phyloP scores from a whole-genome alignment of 345 rosid species.

The Capsella bursapastoris region DNA sequence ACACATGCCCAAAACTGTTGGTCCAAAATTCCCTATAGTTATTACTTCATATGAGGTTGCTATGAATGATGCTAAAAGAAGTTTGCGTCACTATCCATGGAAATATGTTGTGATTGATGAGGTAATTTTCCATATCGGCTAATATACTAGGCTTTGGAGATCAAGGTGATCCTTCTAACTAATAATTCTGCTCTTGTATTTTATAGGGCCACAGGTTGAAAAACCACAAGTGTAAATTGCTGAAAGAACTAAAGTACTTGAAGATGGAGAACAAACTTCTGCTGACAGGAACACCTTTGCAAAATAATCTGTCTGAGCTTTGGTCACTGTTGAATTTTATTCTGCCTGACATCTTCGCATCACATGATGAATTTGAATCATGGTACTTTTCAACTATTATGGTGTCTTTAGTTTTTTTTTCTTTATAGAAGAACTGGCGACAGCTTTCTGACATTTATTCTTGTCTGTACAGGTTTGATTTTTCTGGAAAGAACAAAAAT shows the following conservation, averaged over 20 bases:
- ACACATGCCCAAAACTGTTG: conserved; percentile 70
- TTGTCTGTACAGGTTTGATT: conserved; percentile 71
- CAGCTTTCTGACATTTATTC: conserved; percentile 3
- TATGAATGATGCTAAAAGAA: conserved; percentile 67
- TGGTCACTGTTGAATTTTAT: conserved; percentile 97
- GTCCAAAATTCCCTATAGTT: conserved; percentile 83
- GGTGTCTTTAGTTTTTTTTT: neutral
- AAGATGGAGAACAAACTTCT: conserved; percentile 79
- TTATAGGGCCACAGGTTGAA: conserved; percentile 93
- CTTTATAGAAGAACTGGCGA: neutral
- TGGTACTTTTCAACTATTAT: conserved; percentile 53
- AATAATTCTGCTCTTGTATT: conserved; percentile 21
- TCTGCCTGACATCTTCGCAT: conserved; percentile 90
- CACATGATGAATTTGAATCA: conserved; percentile 94
- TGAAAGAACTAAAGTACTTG: conserved; percentile 64
- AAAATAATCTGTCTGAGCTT: conserved; percentile 92
- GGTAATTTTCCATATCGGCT: conserved; percentile 52
- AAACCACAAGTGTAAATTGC: conserved; percentile 79
- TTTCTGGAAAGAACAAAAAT: conserved; percentile 63
- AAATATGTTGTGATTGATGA: conserved; percentile 95
- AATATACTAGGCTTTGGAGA: neutral
- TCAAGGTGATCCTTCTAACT: conserved; percentile 9
- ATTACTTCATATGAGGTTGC: conserved; percentile 96
- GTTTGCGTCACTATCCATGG: conserved; percentile 75
- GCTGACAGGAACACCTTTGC: conserved; percentile 94